Evolutionary conservation across 2,329 filamentous ascomycete genomes (phyloP).

Genomic region (Decorospora gaudefroyi): DNA sequence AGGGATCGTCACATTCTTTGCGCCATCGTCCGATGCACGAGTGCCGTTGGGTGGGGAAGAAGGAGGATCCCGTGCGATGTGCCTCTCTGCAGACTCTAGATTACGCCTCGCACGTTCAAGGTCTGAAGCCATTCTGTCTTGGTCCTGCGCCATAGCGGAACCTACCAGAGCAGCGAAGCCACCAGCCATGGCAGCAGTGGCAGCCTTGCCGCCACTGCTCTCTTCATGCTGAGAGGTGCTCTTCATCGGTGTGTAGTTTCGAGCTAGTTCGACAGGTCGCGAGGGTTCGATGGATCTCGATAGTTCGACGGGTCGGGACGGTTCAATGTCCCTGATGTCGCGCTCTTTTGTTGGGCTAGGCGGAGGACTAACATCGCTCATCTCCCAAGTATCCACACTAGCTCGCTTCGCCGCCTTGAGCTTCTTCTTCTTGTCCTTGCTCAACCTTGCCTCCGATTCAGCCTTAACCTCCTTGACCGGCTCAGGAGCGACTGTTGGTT

Average conservation of each 20-base stretch:
- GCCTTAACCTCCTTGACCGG: conserved; percentile 14
- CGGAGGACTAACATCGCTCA: conserved; percentile 32
- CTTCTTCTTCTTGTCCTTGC: conserved; percentile 47
- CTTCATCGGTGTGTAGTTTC: conserved; percentile 10
- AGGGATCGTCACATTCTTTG: conserved; percentile 31
- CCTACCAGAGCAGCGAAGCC: conserved; percentile 44
- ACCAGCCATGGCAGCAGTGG: conserved; percentile 35
- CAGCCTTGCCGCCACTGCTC: conserved; percentile 23
- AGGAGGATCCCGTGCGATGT: conserved; percentile 15
- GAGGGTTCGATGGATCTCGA: conserved; percentile 1
- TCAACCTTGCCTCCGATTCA: conserved; percentile 38
- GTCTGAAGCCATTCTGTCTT: conserved; percentile 40
- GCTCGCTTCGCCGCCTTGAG: conserved; percentile 40
- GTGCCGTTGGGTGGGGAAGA: conserved; percentile 26
- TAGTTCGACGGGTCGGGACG: conserved; percentile 2
- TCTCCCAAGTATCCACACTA: conserved; percentile 39
- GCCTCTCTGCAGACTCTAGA: conserved; percentile 31
- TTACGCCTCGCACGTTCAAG: conserved; percentile 34
- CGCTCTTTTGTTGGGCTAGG: conserved; percentile 38
- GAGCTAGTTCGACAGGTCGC: neutral
- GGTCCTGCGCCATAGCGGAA: conserved; percentile 40
- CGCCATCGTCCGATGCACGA: conserved; percentile 19
- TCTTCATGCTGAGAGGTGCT: conserved; percentile 13
- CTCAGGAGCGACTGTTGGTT: conserved; percentile 13
- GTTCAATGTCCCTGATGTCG: conserved; percentile 33